Percentiles rank a stretch among this genome's conserved stretches.
These are phyloP conservation scores for Pulveroboletus sp. DNA, from an alignment of 768 basidiomycete species.

Conservation along the genomic window DNA sequence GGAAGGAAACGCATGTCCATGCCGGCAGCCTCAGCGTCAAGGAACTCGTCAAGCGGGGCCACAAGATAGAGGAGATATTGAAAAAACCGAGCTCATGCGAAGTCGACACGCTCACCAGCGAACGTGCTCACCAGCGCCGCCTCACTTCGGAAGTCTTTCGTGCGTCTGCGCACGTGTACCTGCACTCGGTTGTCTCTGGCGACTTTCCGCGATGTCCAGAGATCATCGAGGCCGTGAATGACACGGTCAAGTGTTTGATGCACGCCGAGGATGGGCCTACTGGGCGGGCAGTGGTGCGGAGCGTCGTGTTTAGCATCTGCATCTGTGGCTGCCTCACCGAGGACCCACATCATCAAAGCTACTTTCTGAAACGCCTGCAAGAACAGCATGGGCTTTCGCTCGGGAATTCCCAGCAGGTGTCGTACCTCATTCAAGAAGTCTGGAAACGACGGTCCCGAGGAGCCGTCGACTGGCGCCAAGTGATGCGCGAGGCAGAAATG, in stretches of 20 bases:
- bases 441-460: slow-evolving; percentile 47
- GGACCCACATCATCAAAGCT: slow-evolving; percentile 37
- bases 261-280: slow-evolving; percentile 35
- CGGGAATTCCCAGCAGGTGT: slow-evolving; percentile 64
- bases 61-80: slow-evolving; percentile 45
- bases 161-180: slow-evolving; percentile 68
- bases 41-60: slow-evolving; percentile 54
- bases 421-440: slow-evolving; percentile 50
- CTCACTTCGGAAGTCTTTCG: slow-evolving; percentile 67
- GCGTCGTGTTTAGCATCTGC: slow-evolving; percentile 77
- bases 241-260: slow-evolving; percentile 49
- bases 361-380: slow-evolving; percentile 45
- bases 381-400: slow-evolving; percentile 52
- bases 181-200: slow-evolving; percentile 75
- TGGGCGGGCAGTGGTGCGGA: slow-evolving; percentile 60
- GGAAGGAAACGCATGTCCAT: slow-evolving; percentile 50
- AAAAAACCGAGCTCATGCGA: slow-evolving; percentile 16
- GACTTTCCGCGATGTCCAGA: slow-evolving; percentile 65
- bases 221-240: slow-evolving; percentile 51
- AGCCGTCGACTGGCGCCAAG: slow-evolving; percentile 61
- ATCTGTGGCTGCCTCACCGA: slow-evolving; percentile 71
- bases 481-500: slow-evolving; percentile 48
- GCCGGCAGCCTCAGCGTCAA: slow-evolving; percentile 55
- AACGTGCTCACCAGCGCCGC: slow-evolving; percentile 35
- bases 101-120: too few species aligned